Evolutionary conservation across 148 eudicot genomes (phyloP), one percentile per base, ranked within the genome.

Genomic region (Fagopyrum esculentum): DNA sequence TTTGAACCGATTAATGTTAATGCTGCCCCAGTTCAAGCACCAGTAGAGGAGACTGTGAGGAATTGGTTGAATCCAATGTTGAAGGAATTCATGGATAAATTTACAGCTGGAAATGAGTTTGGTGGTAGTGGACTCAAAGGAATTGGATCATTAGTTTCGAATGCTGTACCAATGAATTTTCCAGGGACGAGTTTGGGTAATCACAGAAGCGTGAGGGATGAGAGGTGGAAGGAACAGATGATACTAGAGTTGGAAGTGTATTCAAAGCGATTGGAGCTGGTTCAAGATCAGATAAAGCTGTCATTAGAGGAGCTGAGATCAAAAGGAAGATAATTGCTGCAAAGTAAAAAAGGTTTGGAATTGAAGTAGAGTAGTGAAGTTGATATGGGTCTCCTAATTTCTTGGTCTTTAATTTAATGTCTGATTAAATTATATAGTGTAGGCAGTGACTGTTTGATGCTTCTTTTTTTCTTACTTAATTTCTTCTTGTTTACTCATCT

Each of bases 221-320:
- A 88, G 71, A 92, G 83, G 74, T 92, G 99, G 99, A 90, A 91
- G 88, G 90, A 89, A 79, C 99, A 92, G 64, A 92, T 90, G 76
- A 90, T 90, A 64, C 74, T 96, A 79, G 99, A 96, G 81, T 81
- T 96, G 82, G 98, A 96, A 78, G 98, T 96, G 66, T 92, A 89
- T 77, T 96, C 98, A 6, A 96, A 89, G 90, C 84, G 99, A 64
- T 82, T 96, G 78, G 97, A 91, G 75, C 82, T 96, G 89, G 92
- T 96, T 78, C 99, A 96, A 77, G 98, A 92, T 79, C 94, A 92
- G 80, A 88, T 96, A 71, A 92, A 91, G 77, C 75, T 82, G 74
- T 81, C 90, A n/a, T 79, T 96, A 85, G 84, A 87, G 77, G 98
- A 90, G 85, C 91, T 96, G 68, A 89, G 86, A 73, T 87, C 97